Conservation (phyloP, 2,329 filamentous ascomycete genomes). For the Cordyceps cateniannulata region DNA sequence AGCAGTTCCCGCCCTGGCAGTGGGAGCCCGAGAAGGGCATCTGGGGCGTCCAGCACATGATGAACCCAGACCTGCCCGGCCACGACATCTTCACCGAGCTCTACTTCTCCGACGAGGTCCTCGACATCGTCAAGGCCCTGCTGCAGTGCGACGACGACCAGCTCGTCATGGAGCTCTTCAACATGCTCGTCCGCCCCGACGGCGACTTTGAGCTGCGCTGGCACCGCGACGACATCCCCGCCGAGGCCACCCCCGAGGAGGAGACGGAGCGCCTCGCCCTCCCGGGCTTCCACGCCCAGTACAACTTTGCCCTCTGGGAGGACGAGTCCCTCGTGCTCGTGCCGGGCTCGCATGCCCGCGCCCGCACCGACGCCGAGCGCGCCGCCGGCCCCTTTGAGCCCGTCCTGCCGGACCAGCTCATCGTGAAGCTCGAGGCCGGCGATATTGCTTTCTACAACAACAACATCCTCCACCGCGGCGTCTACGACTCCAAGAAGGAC, state of each 20-base stretch:
- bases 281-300: constrained; percentile 72
- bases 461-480: constrained; percentile 73
- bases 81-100: constrained; percentile 54
- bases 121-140: constrained; percentile 58
- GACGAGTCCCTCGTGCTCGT: constrained; percentile 70
- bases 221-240: constrained; percentile 78
- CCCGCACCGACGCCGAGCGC: constrained; percentile 64
- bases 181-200: constrained; percentile 72
- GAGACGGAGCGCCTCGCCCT: constrained; percentile 55
- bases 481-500: constrained; percentile 53
- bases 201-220: constrained; percentile 68
- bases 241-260: constrained; percentile 57
- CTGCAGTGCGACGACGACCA: constrained; percentile 51
- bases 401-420: constrained; percentile 54
- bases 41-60: constrained; percentile 83
- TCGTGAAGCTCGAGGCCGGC: constrained; percentile 62
- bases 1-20: constrained; percentile 86
- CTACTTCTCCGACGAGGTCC: constrained; percentile 65
- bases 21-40: constrained; percentile 58
- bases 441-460: constrained; percentile 87
- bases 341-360: constrained; percentile 66
- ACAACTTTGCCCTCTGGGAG: constrained; percentile 75
- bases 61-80: constrained; percentile 65
- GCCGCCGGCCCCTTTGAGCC: constrained; percentile 58
- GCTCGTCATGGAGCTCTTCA: constrained; percentile 82